Base-by-base conservation (phyloP, 768 basidiomycete genomes). In the Kwoniella newhampshirensis region DNA sequence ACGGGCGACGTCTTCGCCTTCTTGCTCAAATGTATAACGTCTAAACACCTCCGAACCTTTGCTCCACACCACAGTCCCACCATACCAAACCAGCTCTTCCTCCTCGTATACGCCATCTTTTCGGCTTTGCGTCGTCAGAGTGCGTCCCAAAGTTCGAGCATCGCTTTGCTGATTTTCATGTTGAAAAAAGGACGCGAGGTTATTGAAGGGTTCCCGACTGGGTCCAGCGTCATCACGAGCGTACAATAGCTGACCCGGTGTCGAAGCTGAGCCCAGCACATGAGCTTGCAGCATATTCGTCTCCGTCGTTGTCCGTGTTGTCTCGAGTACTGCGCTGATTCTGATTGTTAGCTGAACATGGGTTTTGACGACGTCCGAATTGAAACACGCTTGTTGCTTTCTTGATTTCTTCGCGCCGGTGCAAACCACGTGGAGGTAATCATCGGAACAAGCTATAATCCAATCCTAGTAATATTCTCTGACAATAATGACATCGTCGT, bases 1-100 rank as follows among this genome's bases (percentile, higher is more conserved):
- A 27, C 53, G 61, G 3, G 60, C 42, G 28, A 75, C 63, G 40
- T 63, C 59, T 43, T 73, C 71, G 12, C 51, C 57, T 27, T 71
- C 66, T 5, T 59, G 49, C 0, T 68, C 66, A 45, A 70, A 77
- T 5, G 70, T 67, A 41, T 62, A 78, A 23, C 67, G 62, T 32
- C 72, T 57, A 32, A 64, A 66, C 7, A 78, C 39, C 42, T 71
- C 43, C 9, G 61, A 42, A 15, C 73, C 70, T 42, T 60, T 39
- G 30, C 64, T 70, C 74, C 75, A 78, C 11, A 77, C 59, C 25
- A 77, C 60, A 5, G 54, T 67, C 20, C 54, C 55, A 1, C 45
- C 67, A 6, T 49, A 71, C 77, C 77, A 78, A 6, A 62, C 70
- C 2, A 78, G 64, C 59, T 74, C 68, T 48, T 78, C 75, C 30